Conservation (phyloP, 176 grass and related monocot genomes). For the Triticum aestivum region DNA sequence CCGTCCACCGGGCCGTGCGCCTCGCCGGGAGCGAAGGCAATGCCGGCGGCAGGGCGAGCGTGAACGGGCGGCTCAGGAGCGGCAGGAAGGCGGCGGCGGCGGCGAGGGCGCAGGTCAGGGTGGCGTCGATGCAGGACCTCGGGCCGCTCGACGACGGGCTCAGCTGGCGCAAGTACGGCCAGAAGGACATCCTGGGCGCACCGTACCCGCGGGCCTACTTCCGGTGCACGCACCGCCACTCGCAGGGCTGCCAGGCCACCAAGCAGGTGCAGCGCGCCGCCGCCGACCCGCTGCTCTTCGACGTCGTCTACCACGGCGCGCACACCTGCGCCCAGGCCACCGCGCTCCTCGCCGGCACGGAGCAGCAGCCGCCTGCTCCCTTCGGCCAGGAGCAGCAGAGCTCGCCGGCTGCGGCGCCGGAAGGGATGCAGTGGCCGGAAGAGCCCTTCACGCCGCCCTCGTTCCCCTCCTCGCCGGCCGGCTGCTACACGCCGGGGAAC, state of each 20-base stretch:
- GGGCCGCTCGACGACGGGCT: conserved; percentile 56
- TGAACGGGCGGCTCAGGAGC: neutral
- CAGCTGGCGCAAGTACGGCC: conserved; percentile 96
- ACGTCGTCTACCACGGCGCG: conserved; percentile 66
- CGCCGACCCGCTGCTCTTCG: conserved; percentile 56
- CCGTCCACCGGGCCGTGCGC: conserved; percentile 55
- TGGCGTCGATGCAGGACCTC: conserved; percentile 41
- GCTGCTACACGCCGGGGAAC: neutral
- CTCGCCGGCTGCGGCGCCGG: neutral
- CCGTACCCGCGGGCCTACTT: conserved; percentile 84
- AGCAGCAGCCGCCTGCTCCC: neutral
- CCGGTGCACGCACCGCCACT: conserved; percentile 76
- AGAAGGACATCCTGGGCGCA: conserved; percentile 95
- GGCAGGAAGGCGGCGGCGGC: conserved; percentile 54
- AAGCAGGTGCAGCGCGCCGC: conserved; percentile 89
- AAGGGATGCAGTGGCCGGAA: neutral
- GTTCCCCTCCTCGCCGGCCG: neutral
- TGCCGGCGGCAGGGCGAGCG: neutral
- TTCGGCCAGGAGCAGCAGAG: neutral
- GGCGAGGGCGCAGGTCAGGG: conserved; percentile 48
- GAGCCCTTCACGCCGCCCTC: neutral
- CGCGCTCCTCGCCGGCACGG: neutral
- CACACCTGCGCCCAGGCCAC: conserved; percentile 64
- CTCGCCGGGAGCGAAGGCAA: conserved; percentile 30
- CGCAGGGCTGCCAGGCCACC: conserved; percentile 60